Base-by-base conservation (phyloP, 495 filamentous ascomycete genomes). In the Hyaloscypha hepaticicola region DNA sequence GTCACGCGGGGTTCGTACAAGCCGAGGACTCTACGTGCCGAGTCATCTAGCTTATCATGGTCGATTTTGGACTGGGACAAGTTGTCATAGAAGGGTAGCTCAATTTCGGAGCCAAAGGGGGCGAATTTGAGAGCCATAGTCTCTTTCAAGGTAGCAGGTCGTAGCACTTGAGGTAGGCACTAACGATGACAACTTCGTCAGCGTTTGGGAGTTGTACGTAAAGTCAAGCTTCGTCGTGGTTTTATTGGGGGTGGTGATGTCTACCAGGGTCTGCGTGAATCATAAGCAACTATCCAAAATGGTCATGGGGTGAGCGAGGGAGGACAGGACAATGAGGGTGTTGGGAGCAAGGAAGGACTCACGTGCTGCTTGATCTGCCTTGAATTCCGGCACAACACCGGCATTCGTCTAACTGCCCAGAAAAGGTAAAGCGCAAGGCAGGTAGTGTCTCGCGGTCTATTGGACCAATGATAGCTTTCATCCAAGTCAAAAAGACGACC, bases 41-140 rank as follows among this genome's bases (percentile, higher is more conserved):
- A 95, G 70, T 95, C 92, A 75, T 96, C 89, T 48, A 99, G 90
- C 79, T 90, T 96, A 77, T 97, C 95, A 84, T 96, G 88, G 71
- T 99, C 92, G 70, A 99, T 90, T 76, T 99, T 99, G 57, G 86
- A 90, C 9, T 87, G 85, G 52, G 93, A 93, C 26, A 99, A 84
- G 41, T 91, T 86, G 41, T 89, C 89, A 72, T 97, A 98, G 75
- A 99, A 99, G 24, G 92, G 92, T 25, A 97, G 80, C 72, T 99
- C 95, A 68, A 98, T 91, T 76, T 97, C 92, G 28, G 94, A 97
- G 26, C 86, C 83, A 83, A 96, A 98, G 0, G 93, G 87, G 50
- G 90, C 88, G 76, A 92, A 98, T 70, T 84, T 84, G 60, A 87
- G 60, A 53, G 70, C 64, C 70, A 69, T 69, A n/a, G 51, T 55